phyloP scores from a whole-genome alignment of 2,329 filamentous ascomycete species.

The Epichloe uncinata region DNA sequence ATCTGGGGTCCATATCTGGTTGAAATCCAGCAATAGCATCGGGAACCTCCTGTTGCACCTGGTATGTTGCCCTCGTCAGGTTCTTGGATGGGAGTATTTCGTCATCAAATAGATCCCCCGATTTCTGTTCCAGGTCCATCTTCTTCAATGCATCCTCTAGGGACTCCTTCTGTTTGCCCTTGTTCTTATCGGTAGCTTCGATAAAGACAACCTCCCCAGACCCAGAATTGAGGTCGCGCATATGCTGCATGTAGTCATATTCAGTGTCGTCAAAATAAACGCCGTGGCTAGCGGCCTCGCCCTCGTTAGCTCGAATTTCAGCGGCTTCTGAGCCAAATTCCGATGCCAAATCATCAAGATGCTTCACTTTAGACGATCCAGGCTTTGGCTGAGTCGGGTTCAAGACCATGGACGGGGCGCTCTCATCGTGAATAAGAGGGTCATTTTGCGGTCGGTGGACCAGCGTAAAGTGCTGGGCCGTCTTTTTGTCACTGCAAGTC shows the following conservation, averaged over 20 bases:
- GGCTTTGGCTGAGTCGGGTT: conserved; percentile 44
- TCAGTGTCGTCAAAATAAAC: conserved; percentile 89
- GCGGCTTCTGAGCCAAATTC: conserved; percentile 58
- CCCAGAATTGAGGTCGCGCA: conserved; percentile 71
- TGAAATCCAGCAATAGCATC: conserved; percentile 89
- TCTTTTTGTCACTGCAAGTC: conserved; percentile 60
- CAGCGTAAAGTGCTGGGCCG: conserved; percentile 82
- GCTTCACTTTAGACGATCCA: conserved; percentile 39
- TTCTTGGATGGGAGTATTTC: conserved; percentile 71
- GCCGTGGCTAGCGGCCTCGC: conserved; percentile 87
- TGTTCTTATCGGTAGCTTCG: conserved; percentile 58
- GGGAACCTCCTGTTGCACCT: conserved; percentile 84
- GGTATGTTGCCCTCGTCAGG: conserved; percentile 64
- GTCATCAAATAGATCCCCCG: conserved; percentile 51
- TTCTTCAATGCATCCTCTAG: conserved; percentile 72
- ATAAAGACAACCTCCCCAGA: conserved; percentile 67
- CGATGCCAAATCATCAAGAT: conserved; percentile 59
- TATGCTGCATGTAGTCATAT: conserved; percentile 99
- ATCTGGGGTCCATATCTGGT: conserved; percentile 90
- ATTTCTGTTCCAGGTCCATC: conserved; percentile 40
- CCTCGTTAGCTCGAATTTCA: conserved; percentile 73
- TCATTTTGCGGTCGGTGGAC: conserved; percentile 96
- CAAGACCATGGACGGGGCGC: conserved; percentile 81
- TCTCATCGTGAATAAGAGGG: conserved; percentile 84
- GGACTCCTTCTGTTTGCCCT: conserved; percentile 61